Conservation (phyloP, 1,139 yeast species). For the Yamadazyma dendronema region DNA sequence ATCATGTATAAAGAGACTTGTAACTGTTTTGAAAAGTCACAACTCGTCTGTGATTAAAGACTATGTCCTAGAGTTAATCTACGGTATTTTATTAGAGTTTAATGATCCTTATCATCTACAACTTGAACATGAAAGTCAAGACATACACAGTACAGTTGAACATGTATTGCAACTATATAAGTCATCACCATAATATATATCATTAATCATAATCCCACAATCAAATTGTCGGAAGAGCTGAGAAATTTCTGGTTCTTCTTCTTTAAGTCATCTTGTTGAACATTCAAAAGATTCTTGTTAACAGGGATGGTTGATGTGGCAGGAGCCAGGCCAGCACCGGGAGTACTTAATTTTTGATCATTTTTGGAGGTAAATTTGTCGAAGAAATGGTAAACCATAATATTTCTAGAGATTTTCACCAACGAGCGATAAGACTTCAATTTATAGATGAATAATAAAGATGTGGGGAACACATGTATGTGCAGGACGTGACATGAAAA, state of each 20-base stretch:
- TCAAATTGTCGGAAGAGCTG: constrained; percentile 27
- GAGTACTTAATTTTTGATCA: constrained; percentile 2
- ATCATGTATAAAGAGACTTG: constrained; percentile 25
- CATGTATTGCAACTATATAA: constrained; percentile 4
- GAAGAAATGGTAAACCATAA: constrained; percentile 15
- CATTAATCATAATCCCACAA: constrained; percentile 22
- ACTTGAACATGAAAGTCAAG: constrained; percentile 5
- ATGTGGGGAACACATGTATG: constrained; percentile 1
- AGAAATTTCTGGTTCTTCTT: constrained; percentile 13
- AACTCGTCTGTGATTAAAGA: constrained; percentile 25
- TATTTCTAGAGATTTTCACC: background rate
- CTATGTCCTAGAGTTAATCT: constrained; percentile 18
- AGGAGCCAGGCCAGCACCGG: background rate
- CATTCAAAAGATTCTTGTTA: constrained; percentile 12
- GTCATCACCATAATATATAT: background rate
- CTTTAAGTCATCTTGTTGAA: constrained; percentile 13
- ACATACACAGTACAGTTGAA: constrained; percentile 1
- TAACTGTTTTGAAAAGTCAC: constrained; percentile 31
- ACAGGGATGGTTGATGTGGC: constrained; percentile 4
- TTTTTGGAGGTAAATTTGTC: constrained; percentile 6
- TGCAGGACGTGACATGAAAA: constrained; percentile 1
- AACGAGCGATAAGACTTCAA: background rate
- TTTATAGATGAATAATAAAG: background rate
- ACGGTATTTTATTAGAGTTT: constrained; percentile 10
- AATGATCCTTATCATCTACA: constrained; percentile 4